Percentiles rank a stretch among this genome's conserved stretches.
phyloP scores from a whole-genome alignment of 306 rosid genomes.

The Cicer judaicum region DNA sequence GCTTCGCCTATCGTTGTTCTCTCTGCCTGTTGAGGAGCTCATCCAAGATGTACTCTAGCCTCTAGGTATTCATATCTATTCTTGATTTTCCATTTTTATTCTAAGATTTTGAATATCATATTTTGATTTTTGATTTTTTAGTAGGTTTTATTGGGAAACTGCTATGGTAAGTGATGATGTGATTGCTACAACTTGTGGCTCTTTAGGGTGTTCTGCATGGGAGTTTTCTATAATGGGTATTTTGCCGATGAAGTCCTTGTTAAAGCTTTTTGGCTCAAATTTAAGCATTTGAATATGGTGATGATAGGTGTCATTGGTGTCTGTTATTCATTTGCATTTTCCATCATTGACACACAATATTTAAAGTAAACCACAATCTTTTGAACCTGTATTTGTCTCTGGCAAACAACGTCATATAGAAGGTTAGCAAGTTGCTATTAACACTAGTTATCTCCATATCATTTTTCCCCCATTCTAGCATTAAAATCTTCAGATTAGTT shows the following conservation, averaged over 20 bases:
- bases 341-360: background rate
- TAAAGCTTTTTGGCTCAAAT: background rate
- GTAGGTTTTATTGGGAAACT: background rate
- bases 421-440: background rate
- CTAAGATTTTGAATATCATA: constrained; percentile 12
- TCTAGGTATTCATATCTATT: constrained; percentile 36
- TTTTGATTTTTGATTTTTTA: background rate
- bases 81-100: background rate
- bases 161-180: constrained; percentile 1
- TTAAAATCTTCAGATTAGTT: constrained; percentile 10
- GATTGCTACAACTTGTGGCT: background rate
- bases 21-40: constrained; percentile 25
- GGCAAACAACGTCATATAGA: background rate
- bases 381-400: background rate
- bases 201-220: background rate
- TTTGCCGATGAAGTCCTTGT: background rate
- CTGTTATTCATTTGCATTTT: constrained; percentile 1
- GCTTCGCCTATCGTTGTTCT: background rate
- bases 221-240: constrained; percentile 2
- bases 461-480: background rate
- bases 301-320: background rate
- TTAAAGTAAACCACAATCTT: constrained; percentile 1
- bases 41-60: constrained; percentile 17
- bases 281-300: background rate
- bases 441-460: background rate